Base-by-base conservation (phyloP, 257 asterid genomes). In the Solanum gracilifrons region DNA sequence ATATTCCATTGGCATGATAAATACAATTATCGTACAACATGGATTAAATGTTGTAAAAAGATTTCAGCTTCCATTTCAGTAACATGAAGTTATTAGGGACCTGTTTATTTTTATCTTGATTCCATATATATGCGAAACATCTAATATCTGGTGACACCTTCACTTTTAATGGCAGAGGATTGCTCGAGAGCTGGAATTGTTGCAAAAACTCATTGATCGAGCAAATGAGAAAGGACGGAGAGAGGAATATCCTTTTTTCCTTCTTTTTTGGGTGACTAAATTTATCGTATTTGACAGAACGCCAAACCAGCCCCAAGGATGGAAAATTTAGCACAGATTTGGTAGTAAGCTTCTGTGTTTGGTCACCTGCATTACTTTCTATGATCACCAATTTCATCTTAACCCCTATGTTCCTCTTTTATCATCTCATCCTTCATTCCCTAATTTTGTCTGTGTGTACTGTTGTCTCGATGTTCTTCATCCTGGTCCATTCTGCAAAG, bases 181-280 rank as follows among this genome's bases (percentile, higher is more conserved):
- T 93, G 79, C 27, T 46, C 91, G 88, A 91, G 94, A 95, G 90
- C 92, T 95, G 92, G 77, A 31, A 79, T 51, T 87, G 89, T 85
- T 94, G 94, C 86, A 84, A 73, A 79, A 32, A 18, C 93, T 46
- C 86, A 93, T 91, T 35, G 93, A 93, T 23, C 92, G 25, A 16
- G 96, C 98, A 87, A 93, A 94, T 88, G 99, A 94, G 90, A 94
- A 95, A 93, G 98, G 99, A 86, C 87, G 96, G 94, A 94, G 96
- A 88, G 71, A 90, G 5, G 92, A 94, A 95, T 96, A 96, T 96
- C 98, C 98, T 94, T 94, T 89, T 66, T 46, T 41, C 62, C 55
- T 25, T 77, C 11, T 18, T 18, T 80, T 77, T 39, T 13, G 18
- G 35, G 84, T 77, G n/a, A 41, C 62, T 4, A 77, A 79, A 41